A percentile compares a stretch with the other conserved stretches of the same genome.
These are phyloP conservation scores for Drechmeria coniospora DNA, from an alignment of 2,329 filamentous ascomycete genomes.

Conservation along the genomic window DNA sequence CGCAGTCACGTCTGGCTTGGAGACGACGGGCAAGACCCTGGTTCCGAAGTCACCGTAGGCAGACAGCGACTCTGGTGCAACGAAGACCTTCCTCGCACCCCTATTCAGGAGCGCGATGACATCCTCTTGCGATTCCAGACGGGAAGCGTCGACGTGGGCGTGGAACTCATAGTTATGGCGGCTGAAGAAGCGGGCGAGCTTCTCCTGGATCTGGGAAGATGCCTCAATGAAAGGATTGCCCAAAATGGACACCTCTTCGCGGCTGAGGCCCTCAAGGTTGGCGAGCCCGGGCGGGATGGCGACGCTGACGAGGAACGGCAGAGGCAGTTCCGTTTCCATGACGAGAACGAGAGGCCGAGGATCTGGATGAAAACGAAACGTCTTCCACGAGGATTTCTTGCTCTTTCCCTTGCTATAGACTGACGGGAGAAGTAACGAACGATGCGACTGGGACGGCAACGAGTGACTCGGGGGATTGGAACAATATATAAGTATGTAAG, in stretches of 20 bases:
- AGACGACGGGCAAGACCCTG: slow-evolving; percentile 37
- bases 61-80: slow-evolving; percentile 52
- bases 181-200: slow-evolving; percentile 30
- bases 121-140: slow-evolving; percentile 53
- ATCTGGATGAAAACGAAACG: neutral
- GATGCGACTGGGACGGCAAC: no score
- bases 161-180: slow-evolving; percentile 36
- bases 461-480: no score
- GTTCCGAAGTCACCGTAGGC: slow-evolving; percentile 39
- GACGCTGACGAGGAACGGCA: slow-evolving; percentile 47
- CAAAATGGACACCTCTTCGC: slow-evolving; percentile 41
- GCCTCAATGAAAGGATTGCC: slow-evolving; percentile 44
- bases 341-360: slow-evolving; percentile 4
- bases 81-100: slow-evolving; percentile 74
- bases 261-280: slow-evolving; percentile 35
- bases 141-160: slow-evolving; percentile 64
- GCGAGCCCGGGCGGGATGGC: slow-evolving; percentile 32
- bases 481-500: no score
- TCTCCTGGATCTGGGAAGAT: slow-evolving; percentile 29
- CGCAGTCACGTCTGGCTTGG: slow-evolving; percentile 27
- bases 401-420: no score
- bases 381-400: no score
- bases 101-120: slow-evolving; percentile 69
- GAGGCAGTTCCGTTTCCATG: slow-evolving; percentile 50
- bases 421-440: neutral